Conservation (phyloP, 2,329 filamentous ascomycete genomes). For the Penicillium fuscoglaucum region DNA sequence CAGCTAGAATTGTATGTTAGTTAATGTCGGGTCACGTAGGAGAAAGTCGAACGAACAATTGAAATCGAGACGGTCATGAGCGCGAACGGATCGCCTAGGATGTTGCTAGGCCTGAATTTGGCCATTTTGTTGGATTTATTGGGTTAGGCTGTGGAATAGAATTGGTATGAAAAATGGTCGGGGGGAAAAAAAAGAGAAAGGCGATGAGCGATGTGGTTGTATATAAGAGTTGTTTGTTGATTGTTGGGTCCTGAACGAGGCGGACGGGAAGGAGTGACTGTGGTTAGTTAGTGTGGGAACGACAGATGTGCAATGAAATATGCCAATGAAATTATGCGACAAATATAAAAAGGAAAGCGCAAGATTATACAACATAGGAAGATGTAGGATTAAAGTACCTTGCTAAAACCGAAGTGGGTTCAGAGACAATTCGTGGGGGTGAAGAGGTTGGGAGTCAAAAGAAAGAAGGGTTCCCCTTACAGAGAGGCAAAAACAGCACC, state of each 20-base stretch:
- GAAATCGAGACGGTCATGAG: conserved; percentile 91
- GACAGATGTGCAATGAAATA: not conserved
- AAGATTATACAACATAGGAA: not conserved
- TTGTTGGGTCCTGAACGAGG: conserved; percentile 7
- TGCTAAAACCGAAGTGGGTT: conserved; percentile 16
- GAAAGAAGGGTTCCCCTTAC: conserved; percentile 17
- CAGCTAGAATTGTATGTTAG: conserved; percentile 57
- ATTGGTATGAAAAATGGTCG: conserved; percentile 16
- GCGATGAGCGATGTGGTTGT: conserved; percentile 26
- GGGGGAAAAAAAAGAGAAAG: conserved; percentile 8
- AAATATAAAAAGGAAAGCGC: not conserved
- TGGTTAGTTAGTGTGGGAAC: not conserved
- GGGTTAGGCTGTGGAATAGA: conserved; percentile 19
- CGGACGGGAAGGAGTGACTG: conserved; percentile 9
- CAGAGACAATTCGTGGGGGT: conserved; percentile 14
- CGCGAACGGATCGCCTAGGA: conserved; percentile 94
- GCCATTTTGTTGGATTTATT: conserved; percentile 39
- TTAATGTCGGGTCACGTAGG: conserved; percentile 17
- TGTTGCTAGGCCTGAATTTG: conserved; percentile 76
- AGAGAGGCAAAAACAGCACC: conserved; percentile 28
- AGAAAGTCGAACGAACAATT: conserved; percentile 62
- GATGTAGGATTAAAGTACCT: conserved; percentile 18
- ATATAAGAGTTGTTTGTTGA: conserved; percentile 4
- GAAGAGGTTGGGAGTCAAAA: conserved; percentile 18
- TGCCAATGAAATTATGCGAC: not conserved